Percentiles rank a stretch among this genome's conserved stretches.
phyloP scores from a whole-genome alignment of 2,329 filamentous ascomycete genomes.

The Emmonsiellopsis sp. region DNA sequence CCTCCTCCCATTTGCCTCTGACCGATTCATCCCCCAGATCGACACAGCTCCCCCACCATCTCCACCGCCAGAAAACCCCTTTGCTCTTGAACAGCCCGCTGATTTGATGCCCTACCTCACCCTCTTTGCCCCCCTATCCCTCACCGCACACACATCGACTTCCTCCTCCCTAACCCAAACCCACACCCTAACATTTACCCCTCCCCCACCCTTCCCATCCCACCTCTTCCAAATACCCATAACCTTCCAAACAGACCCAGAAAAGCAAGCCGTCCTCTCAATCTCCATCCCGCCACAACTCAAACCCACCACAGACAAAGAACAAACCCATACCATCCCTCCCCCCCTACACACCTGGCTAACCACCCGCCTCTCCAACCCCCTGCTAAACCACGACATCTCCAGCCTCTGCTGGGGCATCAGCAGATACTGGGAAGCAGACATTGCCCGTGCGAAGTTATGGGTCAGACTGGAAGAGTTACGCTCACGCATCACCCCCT shows the following conservation, averaged over 20 bases:
- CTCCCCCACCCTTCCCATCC: conserved; percentile 28
- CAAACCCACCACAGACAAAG: conserved; percentile 9
- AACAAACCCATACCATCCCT: conserved; percentile 14
- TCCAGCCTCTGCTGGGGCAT: conserved; percentile 35
- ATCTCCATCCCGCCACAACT: conserved; percentile 19
- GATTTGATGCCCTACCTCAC: conserved; percentile 62
- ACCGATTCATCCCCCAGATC: conserved; percentile 7
- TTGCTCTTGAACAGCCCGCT: conserved; percentile 43
- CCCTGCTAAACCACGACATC: conserved; percentile 28
- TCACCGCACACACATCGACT: conserved; percentile 29
- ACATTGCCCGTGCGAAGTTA: conserved; percentile 27
- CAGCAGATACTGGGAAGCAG: conserved; percentile 34
- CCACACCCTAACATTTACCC: conserved; percentile 27
- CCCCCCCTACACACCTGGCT: conserved; percentile 26
- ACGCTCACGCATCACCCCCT: not conserved
- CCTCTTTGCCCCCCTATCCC: conserved; percentile 59
- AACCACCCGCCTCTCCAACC: conserved; percentile 23
- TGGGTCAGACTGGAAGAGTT: conserved; percentile 20
- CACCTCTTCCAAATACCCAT: conserved; percentile 25
- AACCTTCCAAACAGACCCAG: conserved; percentile 26
- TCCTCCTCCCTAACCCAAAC: conserved; percentile 19
- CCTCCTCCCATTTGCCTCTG: conserved; percentile 31
- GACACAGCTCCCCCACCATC: conserved; percentile 17
- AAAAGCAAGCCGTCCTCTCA: conserved; percentile 26
- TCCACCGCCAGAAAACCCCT: conserved; percentile 53